Base-by-base conservation (phyloP, 176 grass and related monocot species). In the Poa annua region DNA sequence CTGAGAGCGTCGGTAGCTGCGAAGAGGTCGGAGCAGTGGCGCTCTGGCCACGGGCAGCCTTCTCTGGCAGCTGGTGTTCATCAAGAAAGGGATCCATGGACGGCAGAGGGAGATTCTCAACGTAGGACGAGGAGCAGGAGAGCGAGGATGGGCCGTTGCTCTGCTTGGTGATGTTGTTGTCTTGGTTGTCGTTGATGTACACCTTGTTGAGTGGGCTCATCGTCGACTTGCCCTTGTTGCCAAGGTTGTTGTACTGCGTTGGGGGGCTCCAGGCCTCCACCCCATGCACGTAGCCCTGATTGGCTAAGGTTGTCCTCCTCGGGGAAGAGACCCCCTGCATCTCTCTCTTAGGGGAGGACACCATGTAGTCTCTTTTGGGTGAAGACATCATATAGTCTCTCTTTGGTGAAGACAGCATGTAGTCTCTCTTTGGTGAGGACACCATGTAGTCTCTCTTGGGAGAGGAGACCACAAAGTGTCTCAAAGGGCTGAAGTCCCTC, bases 151-250 rank as follows among this genome's bases (percentile, higher is more conserved):
- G 65, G 2, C 81, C 50, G 36, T 50, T 76, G 78, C 52, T 86
- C 32, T 41, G 71, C 21, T 15, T 78, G 48, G 32, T 35, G 48
- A 64, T 60, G 52, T 76, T 85, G 81, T 71, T 85, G 1, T n/a
- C n/a, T n/a, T n/a, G 29, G 29, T 29, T 29, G 29, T n/a, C n/a
- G n/a, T n/a, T 80, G 83, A 76, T 81, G 86, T 72, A 86, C 22
- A 75, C 86, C 78, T 91, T 91, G 71, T 91, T 80, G 20, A 94
- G 84, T 4, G 88, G 92, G 74, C 88, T 94, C 71, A 66, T 66
- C 2, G 88, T 81, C 13, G 69, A 48, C 59, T 89, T 91, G 11
- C 83, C 83, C 71, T 86, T 91, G 80, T 81, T 75, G 5, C 7
- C 48, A 48, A 80, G 75, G 17, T 45, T 71, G 68, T 57, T 29